Conservation (phyloP, 2,329 filamentous ascomycete species). For the Colletotrichum kahawae region DNA sequence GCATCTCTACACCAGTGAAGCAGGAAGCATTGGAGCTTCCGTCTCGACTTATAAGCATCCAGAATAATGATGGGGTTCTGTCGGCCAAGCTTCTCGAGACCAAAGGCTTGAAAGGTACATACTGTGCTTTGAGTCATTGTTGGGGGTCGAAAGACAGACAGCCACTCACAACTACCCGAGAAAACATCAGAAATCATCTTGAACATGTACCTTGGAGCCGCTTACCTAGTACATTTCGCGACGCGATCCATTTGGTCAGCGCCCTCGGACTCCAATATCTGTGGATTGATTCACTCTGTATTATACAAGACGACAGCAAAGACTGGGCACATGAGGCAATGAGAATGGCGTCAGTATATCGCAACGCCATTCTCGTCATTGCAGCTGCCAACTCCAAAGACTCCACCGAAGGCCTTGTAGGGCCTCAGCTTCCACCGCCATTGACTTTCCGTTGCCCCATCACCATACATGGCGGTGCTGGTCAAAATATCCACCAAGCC, state of each 20-base stretch:
- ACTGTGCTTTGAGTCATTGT: background rate
- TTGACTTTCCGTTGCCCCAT: background rate
- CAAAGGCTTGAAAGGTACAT: background rate
- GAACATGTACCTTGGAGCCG: background rate
- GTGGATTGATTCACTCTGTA: background rate
- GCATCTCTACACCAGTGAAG: fast-evolving
- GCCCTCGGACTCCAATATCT: fast-evolving
- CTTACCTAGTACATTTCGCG: background rate
- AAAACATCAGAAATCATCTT: background rate
- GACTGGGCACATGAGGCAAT: background rate
- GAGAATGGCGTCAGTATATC: background rate
- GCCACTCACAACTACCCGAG: background rate
- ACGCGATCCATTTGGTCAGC: fast-evolving
- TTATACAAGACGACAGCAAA: background rate
- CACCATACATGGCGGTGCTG: background rate
- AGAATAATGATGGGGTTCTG: background rate
- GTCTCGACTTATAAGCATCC: background rate
- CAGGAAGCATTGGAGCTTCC: background rate
- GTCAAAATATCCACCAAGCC: background rate
- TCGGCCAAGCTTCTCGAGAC: background rate
- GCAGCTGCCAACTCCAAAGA: background rate
- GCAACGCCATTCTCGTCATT: fast-evolving
- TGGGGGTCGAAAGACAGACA: background rate
- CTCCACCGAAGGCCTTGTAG: background rate
- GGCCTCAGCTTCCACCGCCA: no score